Percentiles rank a stretch among this genome's conserved stretches.
phyloP scores from a whole-genome alignment of 73 alveolate genomes.

The Paramecium octaurelia region DNA sequence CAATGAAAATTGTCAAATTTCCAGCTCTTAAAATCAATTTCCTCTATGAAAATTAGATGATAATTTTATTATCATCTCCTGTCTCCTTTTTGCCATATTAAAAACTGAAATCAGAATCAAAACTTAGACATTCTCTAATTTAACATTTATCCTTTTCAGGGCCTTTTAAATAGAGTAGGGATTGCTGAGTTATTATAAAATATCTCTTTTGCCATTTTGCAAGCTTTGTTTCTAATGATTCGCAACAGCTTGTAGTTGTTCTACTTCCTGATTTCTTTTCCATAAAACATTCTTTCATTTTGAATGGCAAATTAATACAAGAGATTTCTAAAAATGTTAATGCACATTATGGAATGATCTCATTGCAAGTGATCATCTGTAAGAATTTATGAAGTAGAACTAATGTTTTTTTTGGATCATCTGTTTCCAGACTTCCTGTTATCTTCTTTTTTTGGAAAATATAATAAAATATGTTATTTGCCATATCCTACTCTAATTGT shows the following conservation, averaged over 20 bases:
- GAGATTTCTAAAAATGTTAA: neutral
- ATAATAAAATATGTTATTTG: neutral
- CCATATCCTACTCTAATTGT: neutral
- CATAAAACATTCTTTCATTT: neutral
- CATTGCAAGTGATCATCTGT: neutral
- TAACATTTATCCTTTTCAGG: neutral
- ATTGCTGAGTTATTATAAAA: neutral
- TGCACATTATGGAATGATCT: neutral
- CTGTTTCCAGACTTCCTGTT: neutral
- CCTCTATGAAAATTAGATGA: constrained; percentile 36
- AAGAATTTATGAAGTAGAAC: neutral
- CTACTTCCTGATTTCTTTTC: neutral
- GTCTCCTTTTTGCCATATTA: constrained; percentile 51
- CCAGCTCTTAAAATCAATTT: constrained; percentile 28
- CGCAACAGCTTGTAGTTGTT: neutral
- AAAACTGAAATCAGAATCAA: constrained; percentile 50
- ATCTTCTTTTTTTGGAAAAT: neutral
- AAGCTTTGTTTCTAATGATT: neutral
- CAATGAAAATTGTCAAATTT: neutral
- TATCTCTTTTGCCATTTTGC: neutral
- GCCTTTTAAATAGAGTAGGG: neutral
- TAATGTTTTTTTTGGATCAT: neutral
- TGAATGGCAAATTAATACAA: neutral
- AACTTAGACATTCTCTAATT: constrained; percentile 57
- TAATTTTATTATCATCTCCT: constrained; percentile 51